phyloP scores from a whole-genome alignment of 495 filamentous ascomycete species.

The Elaphomyces granulatus region DNA sequence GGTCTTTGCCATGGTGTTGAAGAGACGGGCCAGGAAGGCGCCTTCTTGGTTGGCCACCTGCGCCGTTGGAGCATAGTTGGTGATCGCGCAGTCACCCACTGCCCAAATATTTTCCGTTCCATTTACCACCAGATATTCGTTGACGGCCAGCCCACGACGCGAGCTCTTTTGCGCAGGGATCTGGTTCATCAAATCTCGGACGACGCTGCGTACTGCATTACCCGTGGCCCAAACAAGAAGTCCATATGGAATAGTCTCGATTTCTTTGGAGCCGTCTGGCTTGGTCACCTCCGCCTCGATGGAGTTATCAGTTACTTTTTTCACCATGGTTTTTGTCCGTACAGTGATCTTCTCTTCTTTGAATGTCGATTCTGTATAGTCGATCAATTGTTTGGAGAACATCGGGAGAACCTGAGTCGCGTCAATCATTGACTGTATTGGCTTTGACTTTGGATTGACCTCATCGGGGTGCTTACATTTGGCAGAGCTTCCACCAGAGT shows the following conservation, averaged over 20 bases:
- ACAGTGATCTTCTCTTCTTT: conserved; percentile 96
- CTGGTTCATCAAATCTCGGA: conserved; percentile 81
- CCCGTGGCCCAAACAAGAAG: conserved; percentile 97
- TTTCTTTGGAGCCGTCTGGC: conserved; percentile 73
- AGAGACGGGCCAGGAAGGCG: conserved; percentile 83
- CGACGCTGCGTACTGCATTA: conserved; percentile 77
- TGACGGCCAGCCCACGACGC: conserved; percentile 84
- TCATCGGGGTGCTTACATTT: no score
- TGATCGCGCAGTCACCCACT: conserved; percentile 76
- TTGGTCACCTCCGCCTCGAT: conserved; percentile 81
- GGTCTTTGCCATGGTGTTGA: conserved; percentile 95
- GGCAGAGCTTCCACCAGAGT: conserved; percentile 97
- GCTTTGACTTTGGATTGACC: background rate
- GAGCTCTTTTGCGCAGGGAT: conserved; percentile 93
- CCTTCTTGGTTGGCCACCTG: conserved; percentile 96
- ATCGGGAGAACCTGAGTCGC: conserved; percentile 56
- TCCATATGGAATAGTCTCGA: conserved; percentile 79
- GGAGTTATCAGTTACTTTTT: conserved; percentile 86
- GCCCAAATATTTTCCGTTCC: conserved; percentile 95
- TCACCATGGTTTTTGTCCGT: conserved; percentile 97
- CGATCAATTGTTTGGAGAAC: conserved; percentile 98
- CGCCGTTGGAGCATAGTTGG: conserved; percentile 94
- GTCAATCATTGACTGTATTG: background rate
- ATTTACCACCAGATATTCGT: conserved; percentile 97
- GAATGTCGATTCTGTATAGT: conserved; percentile 98